Conservation (phyloP, 2,329 filamentous ascomycete species). For the Diplodia scrobiculata region DNA sequence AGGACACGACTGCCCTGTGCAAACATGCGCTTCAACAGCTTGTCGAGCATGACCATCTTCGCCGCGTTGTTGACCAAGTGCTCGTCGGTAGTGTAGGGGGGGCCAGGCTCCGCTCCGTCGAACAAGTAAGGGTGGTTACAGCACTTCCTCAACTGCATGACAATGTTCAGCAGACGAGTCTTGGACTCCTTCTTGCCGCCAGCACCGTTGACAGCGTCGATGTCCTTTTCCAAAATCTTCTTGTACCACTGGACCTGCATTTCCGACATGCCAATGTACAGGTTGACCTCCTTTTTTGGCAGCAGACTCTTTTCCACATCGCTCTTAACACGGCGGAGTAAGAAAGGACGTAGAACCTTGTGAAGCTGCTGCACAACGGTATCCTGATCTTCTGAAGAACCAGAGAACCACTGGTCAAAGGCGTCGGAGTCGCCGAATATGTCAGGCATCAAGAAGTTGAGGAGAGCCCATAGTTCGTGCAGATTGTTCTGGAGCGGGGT, state of each 20-base stretch:
- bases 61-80: slow-evolving; percentile 91
- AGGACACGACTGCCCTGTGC: slow-evolving; percentile 90
- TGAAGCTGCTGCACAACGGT: slow-evolving; percentile 95
- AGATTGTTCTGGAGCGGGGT: slow-evolving; percentile 97
- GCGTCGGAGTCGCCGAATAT: slow-evolving; percentile 96
- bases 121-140: slow-evolving; percentile 99
- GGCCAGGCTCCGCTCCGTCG: slow-evolving; percentile 93
- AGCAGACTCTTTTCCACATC: slow-evolving; percentile 97
- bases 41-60: slow-evolving; percentile 97
- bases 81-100: slow-evolving; percentile 96
- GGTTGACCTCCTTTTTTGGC: slow-evolving; percentile 95
- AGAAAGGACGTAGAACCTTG: slow-evolving; percentile 86
- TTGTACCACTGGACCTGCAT: slow-evolving; percentile 99
- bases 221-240: slow-evolving; percentile 98
- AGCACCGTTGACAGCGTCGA: slow-evolving; percentile 96
- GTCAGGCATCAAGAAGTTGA: slow-evolving; percentile 97
- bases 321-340: slow-evolving; percentile 92
- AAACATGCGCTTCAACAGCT: slow-evolving; percentile 79
- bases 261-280: slow-evolving; percentile 97
- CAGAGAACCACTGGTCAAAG: slow-evolving; percentile 97
- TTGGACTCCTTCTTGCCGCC: slow-evolving; percentile 97
- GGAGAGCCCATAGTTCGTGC: slow-evolving; percentile 93
- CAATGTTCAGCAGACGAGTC: slow-evolving; percentile 93
- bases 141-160: slow-evolving; percentile 98
- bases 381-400: slow-evolving; percentile 86